Conservation (phyloP, 2,329 filamentous ascomycete species). For the Fusarium metavorans region DNA sequence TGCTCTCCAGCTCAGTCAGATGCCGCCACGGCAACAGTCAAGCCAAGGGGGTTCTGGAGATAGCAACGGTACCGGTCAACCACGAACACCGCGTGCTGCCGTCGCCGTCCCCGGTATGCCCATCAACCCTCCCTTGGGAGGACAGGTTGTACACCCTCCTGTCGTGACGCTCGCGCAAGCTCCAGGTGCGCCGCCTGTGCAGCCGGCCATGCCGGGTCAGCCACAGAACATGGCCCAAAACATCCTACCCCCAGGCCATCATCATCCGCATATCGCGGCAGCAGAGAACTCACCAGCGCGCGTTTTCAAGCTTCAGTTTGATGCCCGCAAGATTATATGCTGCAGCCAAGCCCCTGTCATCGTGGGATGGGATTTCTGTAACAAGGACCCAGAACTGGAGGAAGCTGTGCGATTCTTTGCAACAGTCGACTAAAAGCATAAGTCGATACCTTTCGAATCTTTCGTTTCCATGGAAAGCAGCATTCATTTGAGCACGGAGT, state of each 20-base stretch:
- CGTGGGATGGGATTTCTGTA: slow-evolving; percentile 98
- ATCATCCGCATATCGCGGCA: slow-evolving; percentile 60
- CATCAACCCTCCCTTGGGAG: not conserved
- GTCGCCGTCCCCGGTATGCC: slow-evolving; percentile 11
- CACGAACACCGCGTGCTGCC: slow-evolving; percentile 11
- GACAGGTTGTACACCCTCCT: slow-evolving; percentile 20
- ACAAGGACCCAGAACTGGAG: slow-evolving; percentile 82
- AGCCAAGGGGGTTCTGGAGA: slow-evolving; percentile 20
- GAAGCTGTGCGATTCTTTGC: slow-evolving; percentile 84
- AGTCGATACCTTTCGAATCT: not conserved
- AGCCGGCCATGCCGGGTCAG: slow-evolving; percentile 19
- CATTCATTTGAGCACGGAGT: slow-evolving; percentile 39
- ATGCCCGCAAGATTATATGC: slow-evolving; percentile 91
- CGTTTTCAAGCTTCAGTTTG: slow-evolving; percentile 97
- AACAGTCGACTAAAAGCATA: slow-evolving; percentile 58
- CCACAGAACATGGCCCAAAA: slow-evolving; percentile 19
- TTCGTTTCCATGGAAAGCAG: slow-evolving; percentile 12
- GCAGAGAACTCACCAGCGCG: slow-evolving; percentile 66
- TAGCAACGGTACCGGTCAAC: slow-evolving; percentile 6
- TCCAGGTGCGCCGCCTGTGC: slow-evolving; percentile 39
- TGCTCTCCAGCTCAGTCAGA: slow-evolving; percentile 59
- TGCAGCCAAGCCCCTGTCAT: slow-evolving; percentile 93
- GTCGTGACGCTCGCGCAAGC: slow-evolving; percentile 25
- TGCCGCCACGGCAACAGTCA: slow-evolving; percentile 41
- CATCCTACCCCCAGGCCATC: slow-evolving; percentile 20